Evolutionary conservation across 2,329 filamentous ascomycete genomes (phyloP).

Genomic region (Aureobasidium sp.): DNA sequence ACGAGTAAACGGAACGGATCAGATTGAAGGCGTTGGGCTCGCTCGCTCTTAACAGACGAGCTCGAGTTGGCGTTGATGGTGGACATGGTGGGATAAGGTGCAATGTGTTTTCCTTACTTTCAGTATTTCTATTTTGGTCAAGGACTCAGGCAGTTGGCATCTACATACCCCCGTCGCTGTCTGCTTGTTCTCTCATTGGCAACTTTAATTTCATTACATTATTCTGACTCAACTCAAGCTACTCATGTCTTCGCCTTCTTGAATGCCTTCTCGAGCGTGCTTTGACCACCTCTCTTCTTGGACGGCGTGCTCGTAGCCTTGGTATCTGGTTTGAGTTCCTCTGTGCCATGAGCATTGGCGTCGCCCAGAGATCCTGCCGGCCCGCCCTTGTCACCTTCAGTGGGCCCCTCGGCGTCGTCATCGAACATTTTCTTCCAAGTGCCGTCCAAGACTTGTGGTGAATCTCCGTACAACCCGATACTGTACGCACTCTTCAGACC

Average conservation of each 20-base stretch:
- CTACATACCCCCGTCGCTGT: constrained; percentile 9
- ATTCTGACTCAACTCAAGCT: not conserved
- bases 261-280: constrained; percentile 27
- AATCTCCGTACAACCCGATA: constrained; percentile 57
- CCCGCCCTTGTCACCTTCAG: constrained; percentile 34
- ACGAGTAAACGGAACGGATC: constrained; percentile 10
- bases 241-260: constrained; percentile 24
- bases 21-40: constrained; percentile 9
- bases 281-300: constrained; percentile 25
- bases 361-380: constrained; percentile 32
- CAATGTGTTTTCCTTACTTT: not conserved
- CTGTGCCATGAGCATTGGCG: constrained; percentile 15
- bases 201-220: not conserved
- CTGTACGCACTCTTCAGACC: constrained; percentile 66
- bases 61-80: not conserved
- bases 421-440: constrained; percentile 47
- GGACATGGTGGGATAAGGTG: not conserved
- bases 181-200: not conserved
- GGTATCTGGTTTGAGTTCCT: not conserved
- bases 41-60: not conserved
- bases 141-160: not conserved
- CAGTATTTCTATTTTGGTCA: not conserved
- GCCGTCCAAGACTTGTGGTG: constrained; percentile 56
- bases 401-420: constrained; percentile 40
- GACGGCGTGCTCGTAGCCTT: not conserved